Conservation (phyloP, 2,329 filamentous ascomycete species). For the Fusarium coffeatum region DNA sequence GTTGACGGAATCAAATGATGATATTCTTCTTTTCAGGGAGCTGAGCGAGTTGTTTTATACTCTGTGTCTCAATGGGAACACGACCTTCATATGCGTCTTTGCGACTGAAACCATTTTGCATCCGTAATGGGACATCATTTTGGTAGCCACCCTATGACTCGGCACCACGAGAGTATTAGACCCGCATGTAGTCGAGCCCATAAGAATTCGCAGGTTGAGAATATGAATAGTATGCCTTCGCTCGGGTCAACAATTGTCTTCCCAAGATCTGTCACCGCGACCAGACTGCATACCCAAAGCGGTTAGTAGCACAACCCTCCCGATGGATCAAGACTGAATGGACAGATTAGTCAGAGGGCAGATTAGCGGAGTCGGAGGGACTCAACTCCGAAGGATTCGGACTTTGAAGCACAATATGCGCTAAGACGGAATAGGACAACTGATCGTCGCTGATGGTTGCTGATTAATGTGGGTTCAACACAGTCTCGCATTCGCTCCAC, state of each 20-base stretch:
- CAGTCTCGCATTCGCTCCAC: background rate
- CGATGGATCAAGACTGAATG: background rate
- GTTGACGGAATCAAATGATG: fast-evolving
- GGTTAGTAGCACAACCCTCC: background rate
- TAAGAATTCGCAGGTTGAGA: background rate
- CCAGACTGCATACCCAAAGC: background rate
- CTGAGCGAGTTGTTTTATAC: too few relatives aligned
- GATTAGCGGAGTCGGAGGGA: background rate
- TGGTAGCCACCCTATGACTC: background rate
- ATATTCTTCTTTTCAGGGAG: too few relatives aligned
- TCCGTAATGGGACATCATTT: background rate
- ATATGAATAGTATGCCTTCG: background rate
- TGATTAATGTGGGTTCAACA: background rate
- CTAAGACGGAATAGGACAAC: background rate
- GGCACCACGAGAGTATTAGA: too few relatives aligned
- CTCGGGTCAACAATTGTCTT: background rate
- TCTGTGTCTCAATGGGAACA: too few relatives aligned
- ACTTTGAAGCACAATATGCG: background rate
- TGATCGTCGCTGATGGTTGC: background rate
- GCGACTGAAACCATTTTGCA: too few relatives aligned
- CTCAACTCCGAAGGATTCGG: background rate
- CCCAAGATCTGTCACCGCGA: background rate
- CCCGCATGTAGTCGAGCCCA: fast-evolving
- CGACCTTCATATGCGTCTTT: too few relatives aligned
- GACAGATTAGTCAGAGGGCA: background rate